A percentile compares a stretch with the other conserved stretches of the same genome.
phyloP scores from a whole-genome alignment of 139 green algal genomes.

The Desmodesmus armatus region DNA sequence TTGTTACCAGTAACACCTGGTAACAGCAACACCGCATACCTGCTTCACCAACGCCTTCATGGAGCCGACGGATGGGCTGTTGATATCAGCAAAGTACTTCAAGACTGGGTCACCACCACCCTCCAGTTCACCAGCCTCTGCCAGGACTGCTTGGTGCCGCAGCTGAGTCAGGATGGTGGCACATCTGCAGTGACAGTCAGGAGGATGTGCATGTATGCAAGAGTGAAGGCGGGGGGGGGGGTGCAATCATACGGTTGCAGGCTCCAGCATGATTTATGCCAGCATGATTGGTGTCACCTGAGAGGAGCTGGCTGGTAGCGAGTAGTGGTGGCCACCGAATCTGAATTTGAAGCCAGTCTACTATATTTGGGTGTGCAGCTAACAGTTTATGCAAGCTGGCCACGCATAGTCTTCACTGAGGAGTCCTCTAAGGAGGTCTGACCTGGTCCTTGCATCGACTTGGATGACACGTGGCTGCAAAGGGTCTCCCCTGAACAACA shows the following conservation, averaged over 20 bases:
- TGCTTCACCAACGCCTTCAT: neutral
- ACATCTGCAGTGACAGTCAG: conserved; percentile 3
- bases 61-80: neutral
- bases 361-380: neutral
- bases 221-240: too few species aligned
- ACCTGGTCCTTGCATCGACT: too few species aligned
- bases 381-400: neutral
- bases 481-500: too few species aligned
- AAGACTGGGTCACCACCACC: neutral
- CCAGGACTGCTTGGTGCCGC: conserved; percentile 29
- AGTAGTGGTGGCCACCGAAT: too few species aligned
- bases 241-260: too few species aligned
- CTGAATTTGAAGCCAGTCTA: too few species aligned
- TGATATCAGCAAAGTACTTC: neutral
- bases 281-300: too few species aligned
- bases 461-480: too few species aligned
- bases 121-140: conserved; percentile 4
- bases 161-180: conserved; percentile 1
- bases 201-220: neutral
- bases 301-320: neutral
- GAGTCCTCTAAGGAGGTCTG: too few species aligned
- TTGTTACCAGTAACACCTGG: too few species aligned
- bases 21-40: too few species aligned
- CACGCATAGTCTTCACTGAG: neutral
- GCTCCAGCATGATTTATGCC: too few species aligned